Evolutionary conservation across 331 rosid genomes (phyloP).

Genomic region (Stylosanthes scabra): DNA sequence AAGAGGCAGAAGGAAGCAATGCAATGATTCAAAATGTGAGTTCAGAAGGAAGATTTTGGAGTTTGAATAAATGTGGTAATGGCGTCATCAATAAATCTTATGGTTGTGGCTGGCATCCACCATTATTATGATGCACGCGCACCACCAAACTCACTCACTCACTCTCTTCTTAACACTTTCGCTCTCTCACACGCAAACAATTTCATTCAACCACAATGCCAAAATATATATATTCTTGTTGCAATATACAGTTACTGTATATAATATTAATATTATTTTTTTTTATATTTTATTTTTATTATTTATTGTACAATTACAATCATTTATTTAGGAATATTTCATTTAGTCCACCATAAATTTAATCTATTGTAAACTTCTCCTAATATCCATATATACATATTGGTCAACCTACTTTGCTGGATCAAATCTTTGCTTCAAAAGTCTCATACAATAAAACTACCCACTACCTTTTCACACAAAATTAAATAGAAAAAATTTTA

Average conservation of each 20-base stretch:
- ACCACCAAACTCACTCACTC: slow-evolving; percentile 73
- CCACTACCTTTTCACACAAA: slow-evolving; percentile 46
- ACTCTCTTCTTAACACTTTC: neutral
- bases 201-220: no score
- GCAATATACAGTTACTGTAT: neutral
- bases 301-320: no score
- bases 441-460: slow-evolving; percentile 51
- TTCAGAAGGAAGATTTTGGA: slow-evolving; percentile 53
- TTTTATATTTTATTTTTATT: no score
- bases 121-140: slow-evolving; percentile 93
- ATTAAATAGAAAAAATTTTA: no score
- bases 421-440: slow-evolving; percentile 60
- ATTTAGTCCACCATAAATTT: no score
- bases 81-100: slow-evolving; percentile 82
- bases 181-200: slow-evolving; percentile 46
- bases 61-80: slow-evolving; percentile 75
- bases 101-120: slow-evolving; percentile 76
- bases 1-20: slow-evolving; percentile 16
- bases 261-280: no score
- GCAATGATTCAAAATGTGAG: slow-evolving; percentile 65
- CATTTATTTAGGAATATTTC: no score
- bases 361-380: no score
- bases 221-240: slow-evolving; percentile 25
- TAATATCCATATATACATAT: slow-evolving; percentile 3
- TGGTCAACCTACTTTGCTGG: slow-evolving; percentile 59